Evolutionary conservation across 2,329 filamentous ascomycete species (phyloP), one percentile per base, ranked within the genome.

Genomic region (Diaporthe sp.): DNA sequence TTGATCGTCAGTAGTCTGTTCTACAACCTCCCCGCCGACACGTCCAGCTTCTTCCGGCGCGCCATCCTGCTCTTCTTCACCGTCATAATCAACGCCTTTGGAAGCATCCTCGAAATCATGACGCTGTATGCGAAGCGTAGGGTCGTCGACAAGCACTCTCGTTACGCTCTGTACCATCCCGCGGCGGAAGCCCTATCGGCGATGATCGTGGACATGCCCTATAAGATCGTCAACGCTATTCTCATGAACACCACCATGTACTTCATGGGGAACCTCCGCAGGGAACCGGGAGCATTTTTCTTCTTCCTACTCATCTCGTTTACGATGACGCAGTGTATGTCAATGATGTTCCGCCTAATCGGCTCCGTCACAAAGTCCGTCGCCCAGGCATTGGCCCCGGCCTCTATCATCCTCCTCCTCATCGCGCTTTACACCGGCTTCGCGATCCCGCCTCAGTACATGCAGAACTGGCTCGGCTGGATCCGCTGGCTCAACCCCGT

Each of bases 131-230:
- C 94, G 3, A 95, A 98, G 89, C 93, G 96, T 49, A 94, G 94
- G 1, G 97, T 98, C 80, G 95, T 98, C 76, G 95, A 98, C 82
- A 98, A 98, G 83, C 96, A 98, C 79, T 86, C 89, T 74, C 92
- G 94, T 74, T 98, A 98, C 82, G 95, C 95, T 25, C 88, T 98
- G 22, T 98, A 98, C 80, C 96, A 98, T 81, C 95, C 96, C 0
- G 95, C 94, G 15, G 94, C 95, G 19, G 95, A 98, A 87, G 94
- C 95, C 19, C 89, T 95, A 75, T 92, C 94, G 0, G 97, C 94
- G 12, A 97, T 98, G 93, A 84, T 98, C 39, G 93, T 91, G 77
- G 96, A 98, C 79, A 85, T 97, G 84, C 96, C 96, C 0, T 95
- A 95, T 84, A 98, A 97, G 83, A 84, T 97, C 10, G 60, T 84